phyloP scores from a whole-genome alignment of 495 filamentous ascomycete genomes.

The Penicillium cataractarum region DNA sequence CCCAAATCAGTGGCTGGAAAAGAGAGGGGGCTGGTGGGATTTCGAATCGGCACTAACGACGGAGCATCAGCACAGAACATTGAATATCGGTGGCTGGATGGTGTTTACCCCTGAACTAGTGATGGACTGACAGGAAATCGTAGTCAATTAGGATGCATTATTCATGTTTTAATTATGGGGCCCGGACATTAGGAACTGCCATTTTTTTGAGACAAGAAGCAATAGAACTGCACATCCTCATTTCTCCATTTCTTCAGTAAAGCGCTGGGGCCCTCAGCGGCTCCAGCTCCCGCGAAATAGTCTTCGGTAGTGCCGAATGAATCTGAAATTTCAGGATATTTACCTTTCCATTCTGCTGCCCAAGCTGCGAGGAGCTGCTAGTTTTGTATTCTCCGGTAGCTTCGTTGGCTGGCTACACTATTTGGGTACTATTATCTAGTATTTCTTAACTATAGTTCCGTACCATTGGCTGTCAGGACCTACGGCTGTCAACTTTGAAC shows the following conservation, averaged over 20 bases:
- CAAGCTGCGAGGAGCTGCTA: background rate
- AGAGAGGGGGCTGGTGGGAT: conserved; percentile 1
- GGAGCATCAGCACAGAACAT: background rate
- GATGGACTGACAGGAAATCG: background rate
- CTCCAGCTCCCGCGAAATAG: background rate
- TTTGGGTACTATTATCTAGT: background rate
- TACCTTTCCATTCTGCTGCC: background rate
- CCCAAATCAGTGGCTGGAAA: background rate
- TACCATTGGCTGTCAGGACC: background rate
- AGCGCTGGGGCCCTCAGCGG: background rate
- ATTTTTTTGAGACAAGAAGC: background rate
- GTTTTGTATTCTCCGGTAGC: background rate
- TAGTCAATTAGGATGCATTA: background rate
- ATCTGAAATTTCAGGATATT: background rate
- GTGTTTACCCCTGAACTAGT: background rate
- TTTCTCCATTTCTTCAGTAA: conserved; percentile 10
- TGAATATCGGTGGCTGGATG: background rate
- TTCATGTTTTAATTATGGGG: background rate
- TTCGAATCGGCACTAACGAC: background rate
- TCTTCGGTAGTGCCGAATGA: background rate
- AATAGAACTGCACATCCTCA: conserved; percentile 12
- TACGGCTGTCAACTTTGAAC: background rate
- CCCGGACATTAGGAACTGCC: background rate
- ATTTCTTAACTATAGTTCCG: no score
- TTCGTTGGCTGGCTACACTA: background rate